A percentile compares a stretch with the other conserved stretches of the same genome.
Conservation (phyloP, 495 filamentous ascomycete genomes). For the Penicillium desertorum region DNA sequence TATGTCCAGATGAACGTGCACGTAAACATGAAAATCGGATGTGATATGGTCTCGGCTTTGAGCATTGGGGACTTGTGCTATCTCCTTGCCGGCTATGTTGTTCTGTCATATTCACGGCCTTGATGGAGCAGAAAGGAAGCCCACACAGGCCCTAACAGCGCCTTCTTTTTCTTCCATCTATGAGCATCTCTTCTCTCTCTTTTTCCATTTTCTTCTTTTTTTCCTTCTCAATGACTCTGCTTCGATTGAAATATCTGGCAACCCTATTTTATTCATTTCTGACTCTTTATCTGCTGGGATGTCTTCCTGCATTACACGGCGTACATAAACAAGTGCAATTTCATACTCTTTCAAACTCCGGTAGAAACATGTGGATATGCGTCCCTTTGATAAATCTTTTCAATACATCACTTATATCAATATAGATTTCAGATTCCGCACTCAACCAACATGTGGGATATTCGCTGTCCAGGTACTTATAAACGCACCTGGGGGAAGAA, state of each 20-base stretch:
- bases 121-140: neutral
- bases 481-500: neutral
- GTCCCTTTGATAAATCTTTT: neutral
- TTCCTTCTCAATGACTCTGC: conserved; percentile 14
- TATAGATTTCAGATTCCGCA: neutral
- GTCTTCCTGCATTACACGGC: conserved; percentile 32
- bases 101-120: conserved; percentile 1
- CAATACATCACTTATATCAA: neutral
- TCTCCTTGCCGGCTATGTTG: neutral
- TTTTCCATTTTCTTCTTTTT: neutral
- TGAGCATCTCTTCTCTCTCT: conserved; percentile 5
- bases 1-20: conserved; percentile 4
- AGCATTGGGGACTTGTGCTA: neutral
- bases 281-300: conserved; percentile 15
- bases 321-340: conserved; percentile 27
- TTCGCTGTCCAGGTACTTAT: neutral
- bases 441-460: neutral
- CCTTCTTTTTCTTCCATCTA: conserved; percentile 7
- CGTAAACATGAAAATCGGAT: neutral
- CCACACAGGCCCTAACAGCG: neutral
- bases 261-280: conserved; percentile 10
- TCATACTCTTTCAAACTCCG: conserved; percentile 1
- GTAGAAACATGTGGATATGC: neutral
- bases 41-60: neutral
- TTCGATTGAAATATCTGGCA: conserved; percentile 15